A percentile compares a stretch with the other conserved stretches of the same genome.
Conservation (phyloP, 495 filamentous ascomycete species). For the Bryoglossum gracile region DNA sequence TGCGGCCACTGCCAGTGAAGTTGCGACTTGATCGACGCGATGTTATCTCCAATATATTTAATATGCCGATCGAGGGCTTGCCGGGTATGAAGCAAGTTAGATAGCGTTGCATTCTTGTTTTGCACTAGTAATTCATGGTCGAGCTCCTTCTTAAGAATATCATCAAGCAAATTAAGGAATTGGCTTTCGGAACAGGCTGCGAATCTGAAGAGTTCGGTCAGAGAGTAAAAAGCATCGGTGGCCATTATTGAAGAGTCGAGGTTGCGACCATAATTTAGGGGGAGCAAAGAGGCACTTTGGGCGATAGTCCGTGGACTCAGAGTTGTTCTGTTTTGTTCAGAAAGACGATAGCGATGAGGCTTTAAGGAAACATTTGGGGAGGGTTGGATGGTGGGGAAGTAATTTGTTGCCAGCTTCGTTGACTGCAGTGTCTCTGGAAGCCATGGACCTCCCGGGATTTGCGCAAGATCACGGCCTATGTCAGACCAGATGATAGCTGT, state of each 20-base stretch:
- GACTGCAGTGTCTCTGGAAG: neutral
- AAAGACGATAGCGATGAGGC: constrained; percentile 3
- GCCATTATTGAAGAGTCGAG: constrained; percentile 13
- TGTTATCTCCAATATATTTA: no score
- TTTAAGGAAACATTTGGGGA: neutral
- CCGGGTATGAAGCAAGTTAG: no score
- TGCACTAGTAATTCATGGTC: no score
- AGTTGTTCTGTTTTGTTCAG: no score
- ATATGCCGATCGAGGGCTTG: no score
- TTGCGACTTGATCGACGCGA: no score
- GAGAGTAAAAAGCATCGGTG: constrained; percentile 25
- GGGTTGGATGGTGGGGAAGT: constrained; percentile 5
- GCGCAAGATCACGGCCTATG: constrained; percentile 16
- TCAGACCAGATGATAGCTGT: constrained; percentile 17
- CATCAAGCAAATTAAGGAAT: constrained; percentile 27
- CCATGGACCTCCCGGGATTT: constrained; percentile 21
- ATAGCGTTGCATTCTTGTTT: no score
- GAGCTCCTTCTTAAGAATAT: constrained; percentile 14
- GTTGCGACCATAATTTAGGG: constrained; percentile 16
- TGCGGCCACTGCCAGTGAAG: no score
- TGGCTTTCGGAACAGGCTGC: constrained; percentile 22
- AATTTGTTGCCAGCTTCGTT: neutral
- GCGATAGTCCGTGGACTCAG: neutral
- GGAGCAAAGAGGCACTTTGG: constrained; percentile 17
- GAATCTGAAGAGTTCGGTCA: constrained; percentile 24